phyloP scores from a whole-genome alignment of 805 yeast genomes.

The Spathaspora gorwiae region DNA sequence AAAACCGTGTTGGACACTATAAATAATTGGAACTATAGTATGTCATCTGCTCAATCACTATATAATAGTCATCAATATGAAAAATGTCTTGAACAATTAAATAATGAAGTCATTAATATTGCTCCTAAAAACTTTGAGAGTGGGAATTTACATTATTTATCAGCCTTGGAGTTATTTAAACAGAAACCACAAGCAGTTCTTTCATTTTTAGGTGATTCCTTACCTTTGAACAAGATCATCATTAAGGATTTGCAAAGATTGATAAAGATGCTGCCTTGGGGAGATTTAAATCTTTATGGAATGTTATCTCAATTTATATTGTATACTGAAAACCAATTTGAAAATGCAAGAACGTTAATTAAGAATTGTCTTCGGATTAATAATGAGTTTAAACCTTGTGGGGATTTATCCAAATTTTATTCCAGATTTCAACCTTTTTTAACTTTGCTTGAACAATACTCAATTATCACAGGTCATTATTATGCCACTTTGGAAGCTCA shows the following conservation, averaged over 20 bases:
- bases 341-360: constrained; percentile 46
- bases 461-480: constrained; percentile 28
- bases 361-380: constrained; percentile 73
- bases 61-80: constrained; percentile 11
- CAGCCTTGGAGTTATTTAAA: constrained; percentile 5
- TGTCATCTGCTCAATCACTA: constrained; percentile 1
- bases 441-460: constrained; percentile 40
- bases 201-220: neutral
- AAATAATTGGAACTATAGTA: constrained; percentile 10
- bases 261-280: constrained; percentile 23
- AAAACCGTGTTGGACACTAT: constrained; percentile 12
- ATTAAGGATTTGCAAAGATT: constrained; percentile 23
- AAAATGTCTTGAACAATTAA: constrained; percentile 23
- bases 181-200: constrained; percentile 1
- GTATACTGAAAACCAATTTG: constrained; percentile 50
- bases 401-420: constrained; percentile 48
- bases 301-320: constrained; percentile 28
- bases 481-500: constrained; percentile 22
- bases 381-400: constrained; percentile 65
- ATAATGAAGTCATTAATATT: constrained; percentile 20
- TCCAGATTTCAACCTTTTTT: constrained; percentile 41
- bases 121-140: constrained; percentile 39
- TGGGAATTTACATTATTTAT: constrained; percentile 4
- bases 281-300: constrained; percentile 21
- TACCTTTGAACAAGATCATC: constrained; percentile 12